A percentile compares a stretch with the other conserved stretches of the same genome.
Conservation (phyloP, 208 protist species). For the Trypanosoma boissoni region DNA sequence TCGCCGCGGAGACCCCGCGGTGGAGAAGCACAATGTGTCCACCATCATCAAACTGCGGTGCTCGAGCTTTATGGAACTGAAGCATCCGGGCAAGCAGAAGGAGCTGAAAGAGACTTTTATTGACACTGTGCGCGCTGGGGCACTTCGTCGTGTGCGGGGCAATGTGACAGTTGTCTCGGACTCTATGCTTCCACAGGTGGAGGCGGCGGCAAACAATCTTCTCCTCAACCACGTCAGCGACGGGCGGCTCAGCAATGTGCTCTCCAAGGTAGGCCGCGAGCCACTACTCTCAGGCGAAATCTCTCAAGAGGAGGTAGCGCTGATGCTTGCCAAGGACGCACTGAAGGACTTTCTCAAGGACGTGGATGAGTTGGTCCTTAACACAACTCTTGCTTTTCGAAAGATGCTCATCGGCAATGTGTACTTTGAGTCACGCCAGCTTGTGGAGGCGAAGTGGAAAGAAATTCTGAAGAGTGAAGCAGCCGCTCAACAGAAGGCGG, state of each 20-base stretch:
- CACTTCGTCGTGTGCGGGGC: conserved; percentile 56
- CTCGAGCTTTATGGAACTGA: conserved; percentile 86
- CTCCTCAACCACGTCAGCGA: conserved; percentile 87
- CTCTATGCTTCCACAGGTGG: conserved; percentile 78
- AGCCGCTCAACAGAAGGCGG: conserved; percentile 18
- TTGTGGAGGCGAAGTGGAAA: conserved; percentile 70
- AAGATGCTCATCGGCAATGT: conserved; percentile 75
- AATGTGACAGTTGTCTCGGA: conserved; percentile 69
- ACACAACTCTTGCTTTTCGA: conserved; percentile 75
- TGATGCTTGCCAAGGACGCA: conserved; percentile 84
- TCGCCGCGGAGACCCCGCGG: conserved; percentile 54
- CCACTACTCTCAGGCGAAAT: conserved; percentile 62
- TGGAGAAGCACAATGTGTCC: conserved; percentile 68
- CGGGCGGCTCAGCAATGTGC: conserved; percentile 74
- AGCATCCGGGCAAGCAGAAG: conserved; percentile 89
- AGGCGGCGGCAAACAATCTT: conserved; percentile 75
- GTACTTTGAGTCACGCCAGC: conserved; percentile 63
- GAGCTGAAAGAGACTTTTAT: conserved; percentile 87
- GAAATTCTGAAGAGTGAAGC: conserved; percentile 30
- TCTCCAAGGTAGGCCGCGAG: conserved; percentile 82
- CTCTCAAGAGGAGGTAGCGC: conserved; percentile 44
- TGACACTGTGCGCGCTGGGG: conserved; percentile 75
- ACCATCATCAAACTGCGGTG: conserved; percentile 88
- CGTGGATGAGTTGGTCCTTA: conserved; percentile 66
- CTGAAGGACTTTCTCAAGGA: conserved; percentile 91